phyloP scores from a whole-genome alignment of 2,329 filamentous ascomycete genomes.

The Scopulariopsis brevicaulis region DNA sequence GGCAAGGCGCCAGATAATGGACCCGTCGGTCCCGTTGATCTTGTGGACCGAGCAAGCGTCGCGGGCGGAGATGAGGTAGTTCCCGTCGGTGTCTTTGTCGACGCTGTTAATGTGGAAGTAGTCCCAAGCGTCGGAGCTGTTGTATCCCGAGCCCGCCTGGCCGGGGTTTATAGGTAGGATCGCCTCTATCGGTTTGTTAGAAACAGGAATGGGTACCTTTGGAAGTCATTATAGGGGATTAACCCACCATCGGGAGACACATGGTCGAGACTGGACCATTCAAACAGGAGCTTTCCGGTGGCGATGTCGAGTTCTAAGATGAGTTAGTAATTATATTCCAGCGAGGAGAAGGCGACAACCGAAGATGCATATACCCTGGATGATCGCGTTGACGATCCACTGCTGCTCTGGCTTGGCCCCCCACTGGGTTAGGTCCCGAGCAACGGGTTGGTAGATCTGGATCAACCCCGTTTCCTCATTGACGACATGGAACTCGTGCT shows the following conservation, averaged over 20 bases:
- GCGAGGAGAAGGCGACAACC: conserved; percentile 10
- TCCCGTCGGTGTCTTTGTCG: conserved; percentile 34
- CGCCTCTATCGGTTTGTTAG: conserved; percentile 6
- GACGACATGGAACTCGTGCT: conserved; percentile 44
- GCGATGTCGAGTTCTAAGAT: conserved; percentile 33
- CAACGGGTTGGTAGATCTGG: conserved; percentile 39
- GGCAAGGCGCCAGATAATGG: conserved; percentile 40
- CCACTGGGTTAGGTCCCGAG: conserved; percentile 28
- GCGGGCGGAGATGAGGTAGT: conserved; percentile 43
- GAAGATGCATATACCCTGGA: no score
- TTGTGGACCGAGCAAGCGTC: conserved; percentile 33
- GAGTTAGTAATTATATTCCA: conserved; percentile 11
- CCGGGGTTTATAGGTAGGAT: conserved; percentile 2
- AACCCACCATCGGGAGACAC: conserved; percentile 6
- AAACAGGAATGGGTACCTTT: not conserved
- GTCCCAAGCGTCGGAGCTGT: conserved; percentile 29
- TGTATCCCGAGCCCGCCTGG: conserved; percentile 11
- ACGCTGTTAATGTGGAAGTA: conserved; percentile 47
- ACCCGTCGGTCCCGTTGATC: conserved; percentile 32
- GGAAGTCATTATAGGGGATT: not conserved
- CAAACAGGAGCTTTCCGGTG: conserved; percentile 33
- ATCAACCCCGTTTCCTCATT: conserved; percentile 40
- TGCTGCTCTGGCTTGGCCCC: conserved; percentile 34
- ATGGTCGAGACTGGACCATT: conserved; percentile 21
- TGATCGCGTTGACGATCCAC: conserved; percentile 42